Percentiles rank a stretch among this genome's conserved stretches.
Evolutionary conservation across 1,284 basidiomycete species (phyloP).

Genomic region (Garcileccinum viscosum): DNA sequence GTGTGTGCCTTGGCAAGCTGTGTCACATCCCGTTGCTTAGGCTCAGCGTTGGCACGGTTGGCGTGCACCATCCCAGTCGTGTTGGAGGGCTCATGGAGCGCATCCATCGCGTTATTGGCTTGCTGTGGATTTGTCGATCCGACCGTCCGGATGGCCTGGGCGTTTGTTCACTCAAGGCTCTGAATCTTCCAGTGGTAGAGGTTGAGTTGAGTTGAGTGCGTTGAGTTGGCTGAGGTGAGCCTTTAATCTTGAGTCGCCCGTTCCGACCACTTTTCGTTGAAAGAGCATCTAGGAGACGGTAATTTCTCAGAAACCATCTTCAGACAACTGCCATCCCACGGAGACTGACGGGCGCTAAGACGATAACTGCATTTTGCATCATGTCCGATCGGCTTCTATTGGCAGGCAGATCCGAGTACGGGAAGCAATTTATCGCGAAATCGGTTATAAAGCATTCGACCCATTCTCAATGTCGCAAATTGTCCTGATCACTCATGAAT

Average conservation of each 20-base stretch:
- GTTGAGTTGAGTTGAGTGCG: not conserved
- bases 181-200: not conserved
- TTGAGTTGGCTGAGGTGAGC: not conserved
- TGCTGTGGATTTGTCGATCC: constrained; percentile 11
- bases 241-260: not conserved
- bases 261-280: not conserved
- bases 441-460: not conserved
- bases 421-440: not conserved
- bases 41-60: not conserved
- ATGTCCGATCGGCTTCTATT: not conserved
- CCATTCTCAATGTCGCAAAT: not conserved
- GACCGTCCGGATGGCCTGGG: not conserved
- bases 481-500: not conserved
- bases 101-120: constrained; percentile 11
- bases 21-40: not conserved
- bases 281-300: not conserved
- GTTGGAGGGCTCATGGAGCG: not conserved
- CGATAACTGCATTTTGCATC: not conserved
- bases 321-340: no score
- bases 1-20: constrained; percentile 3
- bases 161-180: not conserved
- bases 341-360: not conserved
- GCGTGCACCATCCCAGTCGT: not conserved
- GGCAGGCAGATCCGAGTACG: no score
- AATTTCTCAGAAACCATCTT: not conserved